These are phyloP conservation scores for Pholiota microspora DNA, from an alignment of 768 basidiomycete species.

Conservation along the genomic window DNA sequence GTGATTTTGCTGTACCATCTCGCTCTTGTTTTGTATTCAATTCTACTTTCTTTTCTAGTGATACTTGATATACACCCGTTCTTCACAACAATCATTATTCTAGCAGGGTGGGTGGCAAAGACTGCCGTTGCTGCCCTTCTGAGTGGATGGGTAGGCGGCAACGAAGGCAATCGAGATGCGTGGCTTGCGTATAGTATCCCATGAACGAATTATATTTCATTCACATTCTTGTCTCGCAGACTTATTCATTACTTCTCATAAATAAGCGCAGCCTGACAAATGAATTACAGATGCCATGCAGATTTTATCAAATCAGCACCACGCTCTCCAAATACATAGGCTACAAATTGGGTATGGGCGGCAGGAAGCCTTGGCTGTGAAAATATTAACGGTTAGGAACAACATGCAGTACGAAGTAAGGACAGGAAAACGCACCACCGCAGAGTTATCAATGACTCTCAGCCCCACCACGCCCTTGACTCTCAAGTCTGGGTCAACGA, in stretches of 20 bases:
- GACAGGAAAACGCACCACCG: constrained; percentile 22
- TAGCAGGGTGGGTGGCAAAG: constrained; percentile 73
- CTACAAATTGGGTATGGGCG: constrained; percentile 1
- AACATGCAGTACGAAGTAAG: background rate
- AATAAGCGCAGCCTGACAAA: background rate
- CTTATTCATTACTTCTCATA: background rate
- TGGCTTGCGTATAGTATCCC: constrained; percentile 88
- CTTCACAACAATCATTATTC: constrained; percentile 72
- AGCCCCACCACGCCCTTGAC: constrained; percentile 31
- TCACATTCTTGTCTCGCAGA: background rate
- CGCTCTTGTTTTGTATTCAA: background rate
- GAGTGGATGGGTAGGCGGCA: constrained; percentile 64
- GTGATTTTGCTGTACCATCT: constrained; percentile 11
- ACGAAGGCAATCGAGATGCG: constrained; percentile 54
- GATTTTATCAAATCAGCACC: constrained; percentile 8
- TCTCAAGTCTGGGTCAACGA: constrained; percentile 31
- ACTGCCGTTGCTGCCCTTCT: constrained; percentile 60
- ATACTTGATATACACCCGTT: constrained; percentile 75
- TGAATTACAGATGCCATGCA: background rate
- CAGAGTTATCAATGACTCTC: constrained; percentile 35
- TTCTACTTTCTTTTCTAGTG: constrained; percentile 38
- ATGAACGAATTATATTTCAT: constrained; percentile 14
- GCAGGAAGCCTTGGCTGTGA: constrained; percentile 23
- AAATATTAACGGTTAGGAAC: background rate
- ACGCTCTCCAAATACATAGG: constrained; percentile 4